Evolutionary conservation across 179 eudicot species (phyloP).

Genomic region (Silene vulgaris): DNA sequence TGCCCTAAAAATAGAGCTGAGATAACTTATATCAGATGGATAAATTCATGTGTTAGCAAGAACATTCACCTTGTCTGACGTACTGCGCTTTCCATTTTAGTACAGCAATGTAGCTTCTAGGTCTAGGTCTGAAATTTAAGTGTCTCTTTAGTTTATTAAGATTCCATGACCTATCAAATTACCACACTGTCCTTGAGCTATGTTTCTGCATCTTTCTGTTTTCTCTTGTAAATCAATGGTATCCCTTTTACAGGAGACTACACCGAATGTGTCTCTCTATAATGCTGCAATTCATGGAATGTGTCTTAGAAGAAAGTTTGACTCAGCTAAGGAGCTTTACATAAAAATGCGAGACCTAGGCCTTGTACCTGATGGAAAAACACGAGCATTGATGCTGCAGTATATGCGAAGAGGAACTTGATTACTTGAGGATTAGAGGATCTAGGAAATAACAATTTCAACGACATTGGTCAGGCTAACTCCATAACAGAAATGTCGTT

Average conservation of each 20-base stretch:
- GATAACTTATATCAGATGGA: no score
- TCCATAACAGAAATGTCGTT: not conserved
- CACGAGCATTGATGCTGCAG: slow-evolving; percentile 85
- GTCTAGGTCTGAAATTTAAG: not conserved
- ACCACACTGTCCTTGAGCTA: not conserved
- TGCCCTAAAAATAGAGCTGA: no score
- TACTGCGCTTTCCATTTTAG: not conserved
- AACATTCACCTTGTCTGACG: not conserved
- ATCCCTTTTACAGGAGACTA: slow-evolving; percentile 33
- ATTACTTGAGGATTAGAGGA: not conserved
- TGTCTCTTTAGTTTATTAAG: no score
- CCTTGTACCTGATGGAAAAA: slow-evolving; percentile 78
- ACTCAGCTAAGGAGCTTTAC: slow-evolving; percentile 61
- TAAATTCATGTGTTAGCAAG: no score
- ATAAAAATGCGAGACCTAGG: slow-evolving; percentile 53
- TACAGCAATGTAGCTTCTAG: not conserved
- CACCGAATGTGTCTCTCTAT: slow-evolving; percentile 64
- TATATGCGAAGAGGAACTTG: slow-evolving; percentile 34
- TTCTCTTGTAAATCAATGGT: not conserved
- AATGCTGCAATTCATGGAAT: slow-evolving; percentile 88
- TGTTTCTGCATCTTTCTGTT: not conserved
- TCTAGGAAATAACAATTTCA: not conserved
- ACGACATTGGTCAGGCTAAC: not conserved
- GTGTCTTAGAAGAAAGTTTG: slow-evolving; percentile 55
- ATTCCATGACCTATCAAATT: not conserved